A percentile compares a stretch with the other conserved stretches of the same genome.
These are phyloP conservation scores for Candida ovalis DNA, from an alignment of 805 yeast species.

Conservation along the genomic window DNA sequence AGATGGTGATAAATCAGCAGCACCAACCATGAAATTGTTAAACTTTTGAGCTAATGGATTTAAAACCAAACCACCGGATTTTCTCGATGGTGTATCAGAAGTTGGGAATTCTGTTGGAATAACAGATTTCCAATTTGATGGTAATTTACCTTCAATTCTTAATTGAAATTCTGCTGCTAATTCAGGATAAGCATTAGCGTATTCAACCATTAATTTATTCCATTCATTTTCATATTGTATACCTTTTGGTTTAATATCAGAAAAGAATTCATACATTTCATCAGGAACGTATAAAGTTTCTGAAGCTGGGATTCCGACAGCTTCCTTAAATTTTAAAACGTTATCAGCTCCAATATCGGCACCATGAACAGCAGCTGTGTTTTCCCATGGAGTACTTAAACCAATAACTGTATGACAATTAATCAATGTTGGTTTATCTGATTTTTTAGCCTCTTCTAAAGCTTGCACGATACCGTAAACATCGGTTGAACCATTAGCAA, in stretches of 20 bases:
- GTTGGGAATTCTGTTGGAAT: slow-evolving; percentile 84
- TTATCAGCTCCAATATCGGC: slow-evolving; percentile 93
- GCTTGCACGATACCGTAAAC: slow-evolving; percentile 64
- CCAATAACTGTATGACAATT: slow-evolving; percentile 91
- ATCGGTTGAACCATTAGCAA: slow-evolving; percentile 78
- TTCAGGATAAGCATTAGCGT: slow-evolving; percentile 66
- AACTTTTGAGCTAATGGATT: slow-evolving; percentile 65
- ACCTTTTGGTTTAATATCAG: slow-evolving; percentile 54
- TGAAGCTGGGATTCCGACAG: slow-evolving; percentile 83
- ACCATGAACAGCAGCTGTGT: slow-evolving; percentile 94
- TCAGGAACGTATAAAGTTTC: slow-evolving; percentile 73
- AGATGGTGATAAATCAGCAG: slow-evolving; percentile 96
- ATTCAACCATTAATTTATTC: slow-evolving; percentile 57
- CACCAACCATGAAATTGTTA: slow-evolving; percentile 71
- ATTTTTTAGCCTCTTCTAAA: slow-evolving; percentile 72
- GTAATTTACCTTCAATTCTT: slow-evolving; percentile 72
- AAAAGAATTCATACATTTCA: slow-evolving; percentile 74
- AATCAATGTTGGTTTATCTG: slow-evolving; percentile 84
- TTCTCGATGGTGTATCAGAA: slow-evolving; percentile 86
- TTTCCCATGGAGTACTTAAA: slow-evolving; percentile 78
- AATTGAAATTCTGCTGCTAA: slow-evolving; percentile 73
- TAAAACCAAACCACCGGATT: slow-evolving; percentile 82
- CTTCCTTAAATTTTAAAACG: slow-evolving; percentile 74
- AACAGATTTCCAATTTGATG: slow-evolving; percentile 73
- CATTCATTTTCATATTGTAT: slow-evolving; percentile 67